Evolutionary conservation across 2,329 filamentous ascomycete species (phyloP).

Genomic region (Epichloe festucae): DNA sequence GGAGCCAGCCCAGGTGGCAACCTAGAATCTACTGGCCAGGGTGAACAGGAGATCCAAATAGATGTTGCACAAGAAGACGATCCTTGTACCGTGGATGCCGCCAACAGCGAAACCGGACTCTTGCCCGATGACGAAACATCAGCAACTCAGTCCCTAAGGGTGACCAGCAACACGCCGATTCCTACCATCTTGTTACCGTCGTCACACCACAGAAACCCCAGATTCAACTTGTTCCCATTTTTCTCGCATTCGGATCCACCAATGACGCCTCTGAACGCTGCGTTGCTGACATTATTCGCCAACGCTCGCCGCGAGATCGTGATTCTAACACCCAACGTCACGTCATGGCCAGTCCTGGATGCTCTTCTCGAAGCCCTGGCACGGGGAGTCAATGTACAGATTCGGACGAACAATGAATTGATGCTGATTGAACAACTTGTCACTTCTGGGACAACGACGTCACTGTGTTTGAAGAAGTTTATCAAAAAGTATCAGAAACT

Average conservation of each 20-base stretch:
- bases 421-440: slow-evolving; percentile 74
- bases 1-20: slow-evolving; percentile 15
- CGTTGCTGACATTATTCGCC: slow-evolving; percentile 46
- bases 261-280: slow-evolving; percentile 53
- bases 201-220: slow-evolving; percentile 55
- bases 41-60: not conserved
- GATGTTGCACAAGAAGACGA: not conserved
- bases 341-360: slow-evolving; percentile 48
- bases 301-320: slow-evolving; percentile 47
- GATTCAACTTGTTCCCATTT: slow-evolving; percentile 47
- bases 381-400: slow-evolving; percentile 53
- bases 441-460: slow-evolving; percentile 63
- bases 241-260: slow-evolving; percentile 37
- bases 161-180: slow-evolving; percentile 15
- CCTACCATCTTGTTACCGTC: slow-evolving; percentile 59
- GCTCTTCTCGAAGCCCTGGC: slow-evolving; percentile 47
- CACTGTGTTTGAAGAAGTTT: slow-evolving; percentile 47
- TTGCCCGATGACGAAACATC: slow-evolving; percentile 10
- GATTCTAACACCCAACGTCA: slow-evolving; percentile 69
- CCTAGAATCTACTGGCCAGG: not conserved
- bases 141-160: slow-evolving; percentile 17
- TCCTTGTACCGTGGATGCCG: not conserved
- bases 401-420: slow-evolving; percentile 55
- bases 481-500: slow-evolving; percentile 37
- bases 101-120: slow-evolving; percentile 5